Percentiles rank a stretch among this genome's conserved stretches.
Evolutionary conservation across 441 rosid species (phyloP).

Genomic region (Sinapis alba): DNA sequence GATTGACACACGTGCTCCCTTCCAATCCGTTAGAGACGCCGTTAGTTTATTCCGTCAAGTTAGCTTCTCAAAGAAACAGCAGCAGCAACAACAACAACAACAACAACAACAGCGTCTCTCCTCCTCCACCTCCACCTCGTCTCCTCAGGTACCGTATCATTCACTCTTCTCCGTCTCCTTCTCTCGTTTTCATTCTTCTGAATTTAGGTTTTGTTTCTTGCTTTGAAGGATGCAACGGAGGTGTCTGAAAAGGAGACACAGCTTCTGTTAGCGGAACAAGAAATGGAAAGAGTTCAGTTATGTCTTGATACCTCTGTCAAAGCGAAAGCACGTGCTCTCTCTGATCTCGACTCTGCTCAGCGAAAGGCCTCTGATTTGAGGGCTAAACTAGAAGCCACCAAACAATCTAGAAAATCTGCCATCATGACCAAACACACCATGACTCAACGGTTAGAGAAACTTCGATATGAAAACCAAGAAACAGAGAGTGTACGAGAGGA

Average conservation of each 20-base stretch:
- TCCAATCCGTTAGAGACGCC: constrained; percentile 4
- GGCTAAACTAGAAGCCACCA: not conserved
- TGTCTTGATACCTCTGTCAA: not conserved
- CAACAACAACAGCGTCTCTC: not conserved
- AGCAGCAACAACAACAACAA: not conserved
- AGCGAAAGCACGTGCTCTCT: not conserved
- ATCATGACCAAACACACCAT: not conserved
- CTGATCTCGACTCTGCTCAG: constrained; percentile 1
- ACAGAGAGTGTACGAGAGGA: not conserved
- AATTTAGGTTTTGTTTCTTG: not conserved
- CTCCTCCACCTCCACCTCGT: not conserved
- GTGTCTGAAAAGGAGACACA: not conserved
- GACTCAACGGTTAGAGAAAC: not conserved
- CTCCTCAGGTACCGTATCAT: not conserved
- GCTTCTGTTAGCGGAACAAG: constrained; percentile 1
- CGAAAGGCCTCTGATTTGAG: not conserved
- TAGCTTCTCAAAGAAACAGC: not conserved
- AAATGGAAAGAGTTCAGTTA: not conserved
- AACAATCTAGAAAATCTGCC: not conserved
- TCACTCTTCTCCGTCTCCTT: not conserved
- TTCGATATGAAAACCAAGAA: not conserved
- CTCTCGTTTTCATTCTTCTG: not conserved
- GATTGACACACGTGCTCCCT: constrained; percentile 6
- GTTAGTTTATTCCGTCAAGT: constrained; percentile 3
- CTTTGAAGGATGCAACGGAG: not conserved